Evolutionary conservation across 192 early-diverging fungal genomes (phyloP).

Genomic region (Coemansia sp.): DNA sequence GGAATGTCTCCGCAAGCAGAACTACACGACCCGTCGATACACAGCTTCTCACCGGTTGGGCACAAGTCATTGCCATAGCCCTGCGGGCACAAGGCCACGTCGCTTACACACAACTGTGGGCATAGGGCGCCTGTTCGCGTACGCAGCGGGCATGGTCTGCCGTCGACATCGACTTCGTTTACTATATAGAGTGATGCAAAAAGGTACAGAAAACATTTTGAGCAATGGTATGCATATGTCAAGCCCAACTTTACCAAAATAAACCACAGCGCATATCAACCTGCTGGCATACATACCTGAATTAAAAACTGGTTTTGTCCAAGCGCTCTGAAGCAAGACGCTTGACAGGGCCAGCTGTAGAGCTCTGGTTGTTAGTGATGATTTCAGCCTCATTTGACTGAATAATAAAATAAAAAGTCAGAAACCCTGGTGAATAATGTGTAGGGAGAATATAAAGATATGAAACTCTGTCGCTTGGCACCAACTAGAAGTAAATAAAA

Average conservation of each 20-base stretch:
- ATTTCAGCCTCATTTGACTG: slow-evolving; percentile 1
- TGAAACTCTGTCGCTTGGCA: not conserved
- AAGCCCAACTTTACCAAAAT: not conserved
- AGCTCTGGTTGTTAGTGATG: not conserved
- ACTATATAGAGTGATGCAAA: slow-evolving; percentile 31
- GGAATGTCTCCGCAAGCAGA: slow-evolving; percentile 42
- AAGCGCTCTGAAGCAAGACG: slow-evolving; percentile 8
- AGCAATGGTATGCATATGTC: not conserved
- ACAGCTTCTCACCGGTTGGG: slow-evolving; percentile 47
- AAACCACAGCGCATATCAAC: not conserved
- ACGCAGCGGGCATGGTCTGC: slow-evolving; percentile 51
- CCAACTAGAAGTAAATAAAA: not conserved
- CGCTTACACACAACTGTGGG: slow-evolving; percentile 57
- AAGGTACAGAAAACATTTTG: not conserved
- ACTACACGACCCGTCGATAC: slow-evolving; percentile 59
- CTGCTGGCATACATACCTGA: slow-evolving; percentile 1
- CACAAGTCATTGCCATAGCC: slow-evolving; percentile 35
- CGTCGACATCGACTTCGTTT: slow-evolving; percentile 54
- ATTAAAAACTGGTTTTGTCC: slow-evolving; percentile 16
- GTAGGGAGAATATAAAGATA: not conserved
- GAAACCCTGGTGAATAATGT: not conserved
- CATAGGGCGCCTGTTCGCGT: slow-evolving; percentile 52
- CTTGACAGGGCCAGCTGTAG: not conserved
- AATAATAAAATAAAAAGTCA: not conserved
- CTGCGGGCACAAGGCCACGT: slow-evolving; percentile 48